A percentile compares a stretch with the other conserved stretches of the same genome.
Conservation (phyloP, 352 stramenopile genomes). For the Blastocystis sp. region DNA sequence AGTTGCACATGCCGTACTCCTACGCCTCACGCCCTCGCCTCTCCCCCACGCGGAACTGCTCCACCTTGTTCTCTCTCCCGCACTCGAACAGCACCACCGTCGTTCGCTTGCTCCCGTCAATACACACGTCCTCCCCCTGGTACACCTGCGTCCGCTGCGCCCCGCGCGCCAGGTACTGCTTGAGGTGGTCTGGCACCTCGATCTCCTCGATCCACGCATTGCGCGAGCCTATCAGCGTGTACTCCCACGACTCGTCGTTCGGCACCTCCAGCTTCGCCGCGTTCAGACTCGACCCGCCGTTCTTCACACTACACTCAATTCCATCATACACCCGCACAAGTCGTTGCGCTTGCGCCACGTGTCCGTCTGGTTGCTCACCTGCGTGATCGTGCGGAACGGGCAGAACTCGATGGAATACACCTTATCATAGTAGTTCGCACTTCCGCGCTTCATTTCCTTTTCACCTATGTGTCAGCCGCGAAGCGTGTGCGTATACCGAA, state of each 20-base stretch:
- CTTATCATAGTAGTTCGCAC: conserved; percentile 41
- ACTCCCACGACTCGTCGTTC: conserved; percentile 41
- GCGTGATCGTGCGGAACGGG: conserved; percentile 26
- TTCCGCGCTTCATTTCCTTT: conserved; percentile 50
- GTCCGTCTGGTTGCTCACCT: conserved; percentile 52
- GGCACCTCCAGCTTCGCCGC: background rate
- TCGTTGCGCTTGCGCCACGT: conserved; percentile 58
- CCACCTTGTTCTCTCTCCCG: conserved; percentile 10
- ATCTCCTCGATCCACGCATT: conserved; percentile 62
- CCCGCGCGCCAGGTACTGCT: background rate
- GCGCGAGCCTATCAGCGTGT: conserved; percentile 23
- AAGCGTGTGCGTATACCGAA: background rate
- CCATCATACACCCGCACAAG: background rate
- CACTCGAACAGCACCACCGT: conserved; percentile 53
- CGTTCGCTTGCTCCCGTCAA: conserved; percentile 42
- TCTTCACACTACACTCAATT: conserved; percentile 20
- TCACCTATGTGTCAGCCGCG: conserved; percentile 29
- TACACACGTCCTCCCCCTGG: conserved; percentile 52
- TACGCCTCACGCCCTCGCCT: background rate
- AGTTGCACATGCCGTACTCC: conserved; percentile 66
- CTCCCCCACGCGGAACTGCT: conserved; percentile 3
- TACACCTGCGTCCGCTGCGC: conserved; percentile 10
- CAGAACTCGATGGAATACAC: conserved; percentile 61
- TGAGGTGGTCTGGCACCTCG: conserved; percentile 1
- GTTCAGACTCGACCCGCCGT: conserved; percentile 21